Base-by-base conservation (phyloP, 257 asterid genomes). In the Thymus mandschuricus region DNA sequence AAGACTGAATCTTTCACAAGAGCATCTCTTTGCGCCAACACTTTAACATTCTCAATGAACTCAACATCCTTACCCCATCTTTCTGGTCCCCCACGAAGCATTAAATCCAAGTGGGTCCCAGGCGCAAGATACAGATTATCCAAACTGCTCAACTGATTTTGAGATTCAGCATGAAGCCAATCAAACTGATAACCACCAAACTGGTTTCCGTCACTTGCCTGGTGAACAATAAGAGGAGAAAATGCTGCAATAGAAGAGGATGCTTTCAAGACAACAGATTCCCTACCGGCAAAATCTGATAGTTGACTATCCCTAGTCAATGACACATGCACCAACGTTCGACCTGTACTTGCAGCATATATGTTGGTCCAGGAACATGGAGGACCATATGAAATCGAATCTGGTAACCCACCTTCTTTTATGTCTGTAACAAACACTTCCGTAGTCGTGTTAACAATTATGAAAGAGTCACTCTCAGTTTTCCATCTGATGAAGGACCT, bases 171-270 rank as follows among this genome's bases (percentile, higher is more conserved):
- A 64, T 82, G 81, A 68, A 73, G 75, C 70, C 81, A 74, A 77
- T 89, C 84, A 66, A 86, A 80, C 89, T 89, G 89, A 77, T 93
- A 93, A 69, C 98, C 98, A 71, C 98, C 98, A 80, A 87, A 93
- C 73, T 87, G 88, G 82, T 93, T 91, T 54, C 98, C 98, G 49
- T 93, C 89, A 73, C 96, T 81, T 62, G 81, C 90, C 81, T 86
- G 96, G 79, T 85, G 93, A 81, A 90, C 84, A 65, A 78, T 68
- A 67, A 93, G 96, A 3, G 97, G 93, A 50, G 50, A 52, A 68
- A 84, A 89, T 40, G 97, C 96, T 54, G 96, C 92, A 87, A 93
- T 81, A 35, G 33, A 60, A 3, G 83, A 76, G 41, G 97, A 88
- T 12, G 85, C 89, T 80, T 87, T 88, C 74, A 91, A 75, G 70